phyloP scores from a whole-genome alignment of 176 grass and related monocot genomes.

The Oryza nivara region DNA sequence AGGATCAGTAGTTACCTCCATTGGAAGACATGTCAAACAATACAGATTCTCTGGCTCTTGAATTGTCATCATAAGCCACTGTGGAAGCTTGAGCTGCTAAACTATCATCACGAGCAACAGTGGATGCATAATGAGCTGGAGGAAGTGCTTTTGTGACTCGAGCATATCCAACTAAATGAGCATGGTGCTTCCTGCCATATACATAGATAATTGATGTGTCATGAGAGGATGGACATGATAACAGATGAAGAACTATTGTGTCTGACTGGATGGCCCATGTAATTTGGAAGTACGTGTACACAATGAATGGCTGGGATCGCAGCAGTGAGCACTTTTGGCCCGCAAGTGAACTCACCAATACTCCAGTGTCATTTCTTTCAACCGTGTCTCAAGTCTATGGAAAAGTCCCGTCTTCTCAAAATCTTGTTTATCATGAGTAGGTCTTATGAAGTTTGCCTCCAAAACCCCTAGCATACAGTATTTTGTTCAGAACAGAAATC shows the following conservation, averaged over 20 bases:
- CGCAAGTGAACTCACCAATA: conserved; percentile 50
- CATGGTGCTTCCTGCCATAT: conserved; percentile 40
- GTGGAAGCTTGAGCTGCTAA: conserved; percentile 23
- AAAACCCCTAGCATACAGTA: conserved; percentile 52
- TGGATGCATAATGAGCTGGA: conserved; percentile 35
- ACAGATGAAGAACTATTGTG: neutral
- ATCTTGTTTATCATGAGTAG: conserved; percentile 50
- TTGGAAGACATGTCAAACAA: conserved; percentile 27
- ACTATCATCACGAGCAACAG: conserved; percentile 24
- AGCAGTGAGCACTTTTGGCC: neutral
- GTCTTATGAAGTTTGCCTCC: conserved; percentile 53
- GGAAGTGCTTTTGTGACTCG: neutral
- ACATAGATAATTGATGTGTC: conserved; percentile 21
- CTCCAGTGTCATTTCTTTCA: conserved; percentile 57
- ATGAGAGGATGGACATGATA: neutral
- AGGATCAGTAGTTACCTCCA: conserved; percentile 34
- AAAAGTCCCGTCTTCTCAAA: conserved; percentile 61
- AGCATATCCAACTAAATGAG: conserved; percentile 33
- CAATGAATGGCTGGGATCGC: neutral
- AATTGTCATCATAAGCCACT: neutral
- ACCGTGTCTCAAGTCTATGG: conserved; percentile 55
- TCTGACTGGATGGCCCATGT: conserved; percentile 9
- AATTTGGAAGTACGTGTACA: conserved; percentile 1
- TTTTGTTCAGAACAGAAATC: neutral
- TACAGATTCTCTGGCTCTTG: conserved; percentile 31